These are phyloP conservation scores for Yamadazyma laniorum DNA, from an alignment of 805 yeast genomes.

Conservation along the genomic window DNA sequence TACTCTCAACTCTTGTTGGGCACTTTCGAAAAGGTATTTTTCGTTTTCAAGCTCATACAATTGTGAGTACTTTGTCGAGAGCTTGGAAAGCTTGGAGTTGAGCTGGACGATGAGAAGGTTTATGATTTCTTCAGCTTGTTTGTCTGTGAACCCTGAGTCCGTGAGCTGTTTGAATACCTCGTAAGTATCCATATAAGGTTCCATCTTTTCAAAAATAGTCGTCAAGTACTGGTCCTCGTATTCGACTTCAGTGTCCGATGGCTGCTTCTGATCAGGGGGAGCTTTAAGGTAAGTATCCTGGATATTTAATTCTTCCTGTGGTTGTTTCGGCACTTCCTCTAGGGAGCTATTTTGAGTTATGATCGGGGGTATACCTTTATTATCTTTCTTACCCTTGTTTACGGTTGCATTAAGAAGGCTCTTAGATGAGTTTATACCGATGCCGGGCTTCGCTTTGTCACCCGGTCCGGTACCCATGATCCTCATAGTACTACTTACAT, in stretches of 20 bases:
- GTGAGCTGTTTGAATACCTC: slow-evolving; percentile 52
- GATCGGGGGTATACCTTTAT: too few relatives aligned
- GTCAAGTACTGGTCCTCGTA: slow-evolving; percentile 33
- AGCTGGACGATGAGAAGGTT: slow-evolving; percentile 44
- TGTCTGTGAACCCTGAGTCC: slow-evolving; percentile 56
- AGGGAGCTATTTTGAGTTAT: too few relatives aligned
- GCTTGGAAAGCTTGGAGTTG: slow-evolving; percentile 40
- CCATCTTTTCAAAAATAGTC: slow-evolving; percentile 55
- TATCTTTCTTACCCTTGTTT: background rate
- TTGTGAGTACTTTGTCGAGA: slow-evolving; percentile 49
- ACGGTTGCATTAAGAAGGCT: background rate
- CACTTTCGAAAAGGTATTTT: slow-evolving; percentile 84
- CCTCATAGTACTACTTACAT: background rate
- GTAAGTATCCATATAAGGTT: slow-evolving; percentile 48
- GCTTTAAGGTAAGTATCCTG: too few relatives aligned
- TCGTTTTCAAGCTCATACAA: slow-evolving; percentile 81
- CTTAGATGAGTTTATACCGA: background rate
- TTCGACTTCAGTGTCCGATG: too few relatives aligned
- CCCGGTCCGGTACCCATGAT: background rate
- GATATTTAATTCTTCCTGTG: background rate
- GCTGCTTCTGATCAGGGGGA: too few relatives aligned
- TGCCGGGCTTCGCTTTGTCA: background rate
- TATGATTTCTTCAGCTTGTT: slow-evolving; percentile 61
- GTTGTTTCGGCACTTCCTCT: background rate
- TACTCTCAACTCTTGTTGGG: slow-evolving; percentile 79